Evolutionary conservation across 768 basidiomycete genomes (phyloP).

Genomic region (Coprinopsis cinerea): DNA sequence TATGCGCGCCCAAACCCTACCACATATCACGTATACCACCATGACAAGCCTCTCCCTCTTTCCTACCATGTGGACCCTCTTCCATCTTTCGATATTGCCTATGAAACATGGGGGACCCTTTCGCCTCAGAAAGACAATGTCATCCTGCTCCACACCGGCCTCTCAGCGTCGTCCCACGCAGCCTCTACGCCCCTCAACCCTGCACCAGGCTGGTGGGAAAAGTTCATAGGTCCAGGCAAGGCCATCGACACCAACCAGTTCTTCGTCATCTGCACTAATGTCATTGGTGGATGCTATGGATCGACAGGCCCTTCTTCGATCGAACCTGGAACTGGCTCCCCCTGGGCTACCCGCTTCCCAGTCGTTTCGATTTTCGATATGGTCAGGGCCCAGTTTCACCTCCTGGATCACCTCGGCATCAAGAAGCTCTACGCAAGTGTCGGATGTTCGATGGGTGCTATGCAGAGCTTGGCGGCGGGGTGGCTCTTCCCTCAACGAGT

Average conservation of each 20-base stretch:
- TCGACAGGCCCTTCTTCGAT: constrained; percentile 90
- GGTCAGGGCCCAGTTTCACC: constrained; percentile 86
- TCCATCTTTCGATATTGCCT: constrained; percentile 79
- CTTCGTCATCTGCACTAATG: constrained; percentile 95
- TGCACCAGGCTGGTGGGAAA: constrained; percentile 96
- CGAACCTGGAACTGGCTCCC: constrained; percentile 59
- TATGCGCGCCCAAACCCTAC: constrained; percentile 76
- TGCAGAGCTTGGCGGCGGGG: constrained; percentile 95
- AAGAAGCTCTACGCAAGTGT: constrained; percentile 88
- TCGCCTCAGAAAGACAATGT: constrained; percentile 75
- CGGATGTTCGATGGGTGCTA: constrained; percentile 94
- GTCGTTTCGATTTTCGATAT: constrained; percentile 94
- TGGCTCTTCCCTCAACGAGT: constrained; percentile 89
- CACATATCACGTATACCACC: constrained; percentile 67
- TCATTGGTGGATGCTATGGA: constrained; percentile 96
- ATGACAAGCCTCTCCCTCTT: constrained; percentile 56
- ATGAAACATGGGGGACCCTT: constrained; percentile 96
- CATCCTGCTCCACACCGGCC: constrained; percentile 92
- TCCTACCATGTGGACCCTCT: constrained; percentile 48
- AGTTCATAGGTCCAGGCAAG: constrained; percentile 94
- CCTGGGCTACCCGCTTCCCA: constrained; percentile 89
- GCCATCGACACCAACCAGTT: constrained; percentile 89
- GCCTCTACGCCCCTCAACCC: constrained; percentile 75
- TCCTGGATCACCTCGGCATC: constrained; percentile 82
- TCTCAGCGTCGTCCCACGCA: constrained; percentile 94